Percentiles rank a stretch among this genome's conserved stretches.
Conservation (phyloP, 2,329 filamentous ascomycete genomes). For the Alternaria gaisen region DNA sequence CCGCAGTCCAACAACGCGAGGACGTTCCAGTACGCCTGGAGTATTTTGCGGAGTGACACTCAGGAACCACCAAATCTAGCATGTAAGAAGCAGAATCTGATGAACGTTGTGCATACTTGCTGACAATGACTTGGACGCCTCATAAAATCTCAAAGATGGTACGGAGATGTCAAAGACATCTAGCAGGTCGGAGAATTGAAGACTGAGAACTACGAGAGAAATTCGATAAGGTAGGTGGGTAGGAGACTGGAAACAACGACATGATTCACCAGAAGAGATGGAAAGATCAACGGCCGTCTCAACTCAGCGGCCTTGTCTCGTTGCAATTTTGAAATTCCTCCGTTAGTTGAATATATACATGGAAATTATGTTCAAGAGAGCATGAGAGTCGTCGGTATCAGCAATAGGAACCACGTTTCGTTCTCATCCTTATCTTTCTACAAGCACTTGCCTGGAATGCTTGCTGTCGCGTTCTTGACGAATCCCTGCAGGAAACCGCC, state of each 20-base stretch:
- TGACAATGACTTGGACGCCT: neutral
- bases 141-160: neutral
- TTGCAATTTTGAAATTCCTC: neutral
- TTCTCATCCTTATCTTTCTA: conserved; percentile 10
- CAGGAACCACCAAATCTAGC: too few relatives aligned
- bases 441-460: conserved; percentile 43
- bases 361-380: neutral
- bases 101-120: too few relatives aligned
- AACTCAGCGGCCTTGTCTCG: neutral
- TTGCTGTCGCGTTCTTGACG: conserved; percentile 48
- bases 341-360: neutral
- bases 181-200: neutral
- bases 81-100: too few relatives aligned
- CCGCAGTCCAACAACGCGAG: neutral
- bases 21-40: neutral
- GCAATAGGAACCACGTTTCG: neutral
- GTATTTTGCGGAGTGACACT: fast-evolving
- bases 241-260: neutral
- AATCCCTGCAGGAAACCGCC: conserved; percentile 53
- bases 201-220: neutral
- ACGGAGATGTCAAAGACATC: too few relatives aligned
- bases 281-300: neutral
- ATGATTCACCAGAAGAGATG: neutral
- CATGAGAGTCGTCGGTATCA: neutral
- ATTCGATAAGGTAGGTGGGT: neutral